A percentile compares a stretch with the other conserved stretches of the same genome.
Evolutionary conservation across 768 basidiomycete species (phyloP).

Genomic region (Tricholoma furcatifolium): DNA sequence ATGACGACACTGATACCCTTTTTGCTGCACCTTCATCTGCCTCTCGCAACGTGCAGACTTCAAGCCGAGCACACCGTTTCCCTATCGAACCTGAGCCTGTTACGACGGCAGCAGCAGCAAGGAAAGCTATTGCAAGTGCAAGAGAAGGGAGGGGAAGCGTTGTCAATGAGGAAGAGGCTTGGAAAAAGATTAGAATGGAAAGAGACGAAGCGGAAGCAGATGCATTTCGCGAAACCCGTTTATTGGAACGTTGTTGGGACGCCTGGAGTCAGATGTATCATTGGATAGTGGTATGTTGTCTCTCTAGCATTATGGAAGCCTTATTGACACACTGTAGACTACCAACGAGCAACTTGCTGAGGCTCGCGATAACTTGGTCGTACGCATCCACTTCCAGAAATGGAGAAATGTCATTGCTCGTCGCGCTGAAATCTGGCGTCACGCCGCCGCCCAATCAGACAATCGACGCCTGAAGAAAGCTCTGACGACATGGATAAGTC

Average conservation of each 20-base stretch:
- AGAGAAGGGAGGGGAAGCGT: constrained; percentile 46
- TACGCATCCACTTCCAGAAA: constrained; percentile 54
- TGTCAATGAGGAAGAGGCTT: constrained; percentile 72
- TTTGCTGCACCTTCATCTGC: constrained; percentile 45
- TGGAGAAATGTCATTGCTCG: constrained; percentile 52
- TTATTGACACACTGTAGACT: constrained; percentile 41
- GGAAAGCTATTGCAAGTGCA: constrained; percentile 26
- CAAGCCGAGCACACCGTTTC: constrained; percentile 16
- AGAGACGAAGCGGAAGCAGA: constrained; percentile 73
- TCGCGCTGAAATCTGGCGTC: constrained; percentile 37
- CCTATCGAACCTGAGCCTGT: constrained; percentile 14
- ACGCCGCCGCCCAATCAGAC: constrained; percentile 43
- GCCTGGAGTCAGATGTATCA: constrained; percentile 70
- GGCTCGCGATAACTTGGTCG: constrained; percentile 65
- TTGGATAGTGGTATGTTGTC: constrained; percentile 68
- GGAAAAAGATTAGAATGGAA: constrained; percentile 72
- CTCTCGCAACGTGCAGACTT: constrained; percentile 23
- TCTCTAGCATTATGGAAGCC: constrained; percentile 1
- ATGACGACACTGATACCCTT: constrained; percentile 27
- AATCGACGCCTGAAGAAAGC: constrained; percentile 40
- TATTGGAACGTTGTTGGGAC: constrained; percentile 72
- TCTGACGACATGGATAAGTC: constrained; percentile 53
- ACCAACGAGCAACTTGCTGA: constrained; percentile 66
- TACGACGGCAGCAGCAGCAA: constrained; percentile 22
- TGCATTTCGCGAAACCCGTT: constrained; percentile 57